These are phyloP conservation scores for Ogataea neopini DNA, from an alignment of 805 yeast genomes.

Conservation along the genomic window DNA sequence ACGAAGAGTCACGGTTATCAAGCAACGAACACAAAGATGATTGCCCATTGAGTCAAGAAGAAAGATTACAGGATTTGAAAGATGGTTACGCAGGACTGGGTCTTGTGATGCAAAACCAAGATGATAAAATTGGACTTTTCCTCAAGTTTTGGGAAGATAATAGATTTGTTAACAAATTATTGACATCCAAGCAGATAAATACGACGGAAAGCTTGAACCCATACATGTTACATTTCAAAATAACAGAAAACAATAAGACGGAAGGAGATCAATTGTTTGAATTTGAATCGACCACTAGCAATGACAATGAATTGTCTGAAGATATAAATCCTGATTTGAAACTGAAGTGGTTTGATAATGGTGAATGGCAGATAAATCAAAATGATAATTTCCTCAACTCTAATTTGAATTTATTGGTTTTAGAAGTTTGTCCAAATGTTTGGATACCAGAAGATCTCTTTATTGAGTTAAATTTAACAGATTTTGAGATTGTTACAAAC, in stretches of 20 bases:
- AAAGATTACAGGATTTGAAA: slow-evolving; percentile 15
- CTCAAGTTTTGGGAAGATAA: slow-evolving; percentile 36
- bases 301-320: not conserved
- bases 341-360: slow-evolving; percentile 29
- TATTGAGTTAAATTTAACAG: slow-evolving; percentile 22
- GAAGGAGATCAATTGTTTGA: slow-evolving; percentile 12
- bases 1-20: slow-evolving; percentile 11
- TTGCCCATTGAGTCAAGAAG: slow-evolving; percentile 9
- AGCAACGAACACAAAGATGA: not conserved
- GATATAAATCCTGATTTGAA: slow-evolving; percentile 11
- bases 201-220: slow-evolving; percentile 23
- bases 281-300: not conserved
- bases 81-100: slow-evolving; percentile 32
- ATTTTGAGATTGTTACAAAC: slow-evolving; percentile 28
- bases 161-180: slow-evolving; percentile 27
- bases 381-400: slow-evolving; percentile 20
- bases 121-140: slow-evolving; percentile 35
- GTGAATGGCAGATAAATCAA: slow-evolving; percentile 27
- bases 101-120: slow-evolving; percentile 27
- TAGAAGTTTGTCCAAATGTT: slow-evolving; percentile 34
- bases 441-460: slow-evolving; percentile 37
- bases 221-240: slow-evolving; percentile 35
- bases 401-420: slow-evolving; percentile 24
- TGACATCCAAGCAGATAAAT: slow-evolving; percentile 16
- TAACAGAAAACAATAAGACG: slow-evolving; percentile 25